Conservation (phyloP, 2,329 filamentous ascomycete species). For the Trichoderma pleuroti region DNA sequence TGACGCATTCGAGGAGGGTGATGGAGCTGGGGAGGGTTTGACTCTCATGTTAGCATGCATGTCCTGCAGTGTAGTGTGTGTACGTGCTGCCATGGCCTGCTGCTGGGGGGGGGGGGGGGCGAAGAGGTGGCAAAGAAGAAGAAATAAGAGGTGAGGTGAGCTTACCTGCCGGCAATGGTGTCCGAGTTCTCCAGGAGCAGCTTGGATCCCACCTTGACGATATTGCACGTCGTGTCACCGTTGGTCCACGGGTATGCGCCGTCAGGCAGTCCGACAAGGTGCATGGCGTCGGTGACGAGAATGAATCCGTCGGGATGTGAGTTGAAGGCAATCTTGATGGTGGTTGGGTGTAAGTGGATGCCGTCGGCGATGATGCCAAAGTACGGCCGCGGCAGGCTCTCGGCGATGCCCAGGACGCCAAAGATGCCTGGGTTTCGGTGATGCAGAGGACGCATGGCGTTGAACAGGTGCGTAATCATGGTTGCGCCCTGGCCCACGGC, state of each 20-base stretch:
- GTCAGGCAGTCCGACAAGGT: slow-evolving; percentile 77
- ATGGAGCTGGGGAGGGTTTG: slow-evolving; percentile 50
- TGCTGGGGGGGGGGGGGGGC: not conserved
- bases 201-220: slow-evolving; percentile 67
- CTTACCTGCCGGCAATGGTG: slow-evolving; percentile 72
- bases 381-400: slow-evolving; percentile 61
- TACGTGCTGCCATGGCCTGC: not conserved
- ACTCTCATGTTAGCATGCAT: not conserved
- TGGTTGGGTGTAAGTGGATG: slow-evolving; percentile 83
- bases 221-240: slow-evolving; percentile 53
- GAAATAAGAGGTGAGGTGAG: slow-evolving; percentile 21
- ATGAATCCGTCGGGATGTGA: slow-evolving; percentile 82
- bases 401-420: slow-evolving; percentile 70
- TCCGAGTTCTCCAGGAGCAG: slow-evolving; percentile 75
- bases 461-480: slow-evolving; percentile 93
- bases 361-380: slow-evolving; percentile 91
- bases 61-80: not conserved
- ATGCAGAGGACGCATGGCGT: slow-evolving; percentile 86
- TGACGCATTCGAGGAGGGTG: slow-evolving; percentile 75
- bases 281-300: slow-evolving; percentile 90
- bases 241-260: slow-evolving; percentile 87
- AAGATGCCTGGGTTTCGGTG: slow-evolving; percentile 91
- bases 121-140: not conserved
- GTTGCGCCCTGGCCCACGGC: slow-evolving; percentile 72
- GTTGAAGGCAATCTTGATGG: slow-evolving; percentile 84